These are phyloP conservation scores for Globisporangium heterothallicum DNA, from an alignment of 352 stramenopile species.

Conservation along the genomic window DNA sequence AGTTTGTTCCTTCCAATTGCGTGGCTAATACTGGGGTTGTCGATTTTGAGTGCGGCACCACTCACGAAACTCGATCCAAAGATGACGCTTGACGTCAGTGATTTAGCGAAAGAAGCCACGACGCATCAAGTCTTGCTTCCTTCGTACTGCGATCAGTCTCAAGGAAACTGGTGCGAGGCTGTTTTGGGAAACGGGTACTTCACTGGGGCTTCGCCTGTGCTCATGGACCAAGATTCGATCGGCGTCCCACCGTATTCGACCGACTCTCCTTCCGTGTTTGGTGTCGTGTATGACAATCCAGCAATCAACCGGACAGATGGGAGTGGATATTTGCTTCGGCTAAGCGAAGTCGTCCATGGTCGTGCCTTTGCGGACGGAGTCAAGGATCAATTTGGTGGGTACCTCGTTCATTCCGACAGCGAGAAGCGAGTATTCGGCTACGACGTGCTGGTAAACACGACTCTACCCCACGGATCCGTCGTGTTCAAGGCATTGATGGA, in stretches of 20 bases:
- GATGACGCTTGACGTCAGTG: conserved; percentile 7
- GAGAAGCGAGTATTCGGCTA: conserved; percentile 86
- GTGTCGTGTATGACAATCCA: conserved; percentile 18
- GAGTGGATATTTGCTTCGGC: conserved; percentile 20
- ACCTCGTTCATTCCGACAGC: conserved; percentile 41
- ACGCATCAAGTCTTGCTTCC: conserved; percentile 9
- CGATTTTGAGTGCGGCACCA: conserved; percentile 28
- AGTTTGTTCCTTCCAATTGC: conserved; percentile 59
- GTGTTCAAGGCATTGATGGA: conserved; percentile 57
- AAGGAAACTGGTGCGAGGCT: conserved; percentile 8
- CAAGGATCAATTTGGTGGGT: conserved; percentile 27
- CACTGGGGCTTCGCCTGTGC: conserved; percentile 3
- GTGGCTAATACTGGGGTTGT: conserved; percentile 69
- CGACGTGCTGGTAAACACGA: conserved; percentile 48
- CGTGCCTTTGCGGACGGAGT: conserved; percentile 16
- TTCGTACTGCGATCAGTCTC: conserved; percentile 7
- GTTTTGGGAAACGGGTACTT: conserved; percentile 3
- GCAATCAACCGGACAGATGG: conserved; percentile 19
- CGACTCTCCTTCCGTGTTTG: conserved; percentile 21
- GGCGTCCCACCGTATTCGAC: conserved; percentile 13
- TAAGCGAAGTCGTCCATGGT: conserved; percentile 24
- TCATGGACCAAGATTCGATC: conserved; percentile 1
- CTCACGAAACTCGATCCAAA: conserved; percentile 28
- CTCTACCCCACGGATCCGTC: conserved; percentile 29
- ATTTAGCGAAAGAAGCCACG: conserved; percentile 6